A percentile compares a stretch with the other conserved stretches of the same genome.
Evolutionary conservation across 2,329 filamentous ascomycete species (phyloP).

Genomic region (Fusarium equiseti): DNA sequence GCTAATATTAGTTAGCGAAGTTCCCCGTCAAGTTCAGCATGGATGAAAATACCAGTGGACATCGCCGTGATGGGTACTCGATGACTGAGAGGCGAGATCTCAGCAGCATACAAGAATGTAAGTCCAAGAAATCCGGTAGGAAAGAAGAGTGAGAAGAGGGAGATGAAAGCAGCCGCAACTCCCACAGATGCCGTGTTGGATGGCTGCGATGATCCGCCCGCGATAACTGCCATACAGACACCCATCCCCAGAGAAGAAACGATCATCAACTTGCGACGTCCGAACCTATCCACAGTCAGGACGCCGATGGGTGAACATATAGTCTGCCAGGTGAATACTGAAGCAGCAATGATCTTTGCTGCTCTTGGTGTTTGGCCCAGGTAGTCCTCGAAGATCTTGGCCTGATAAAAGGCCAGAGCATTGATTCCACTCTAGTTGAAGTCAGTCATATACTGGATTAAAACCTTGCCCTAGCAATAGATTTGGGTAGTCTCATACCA

Average conservation of each 20-base stretch:
- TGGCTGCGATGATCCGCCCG: background rate
- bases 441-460: too few relatives aligned
- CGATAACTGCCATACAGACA: constrained; percentile 10
- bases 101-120: constrained; percentile 8
- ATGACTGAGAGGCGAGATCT: constrained; percentile 8
- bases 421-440: background rate
- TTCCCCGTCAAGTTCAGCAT: rapidly evolving
- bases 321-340: constrained; percentile 1
- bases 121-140: constrained; percentile 12
- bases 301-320: constrained; percentile 3
- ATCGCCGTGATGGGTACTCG: constrained; percentile 12
- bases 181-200: background rate
- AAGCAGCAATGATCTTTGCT: constrained; percentile 14
- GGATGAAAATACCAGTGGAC: background rate
- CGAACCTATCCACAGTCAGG: background rate
- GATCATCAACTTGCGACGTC: constrained; percentile 15
- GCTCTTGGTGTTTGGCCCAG: background rate
- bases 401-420: constrained; percentile 6
- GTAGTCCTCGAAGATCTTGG: constrained; percentile 16
- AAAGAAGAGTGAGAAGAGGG: constrained; percentile 11
- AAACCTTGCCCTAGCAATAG: too few relatives aligned
- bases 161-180: constrained; percentile 1
- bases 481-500: background rate
- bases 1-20: background rate
- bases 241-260: constrained; percentile 1